Evolutionary conservation across 2,329 filamentous ascomycete species (phyloP).

Genomic region (Nigrospora oryzae): DNA sequence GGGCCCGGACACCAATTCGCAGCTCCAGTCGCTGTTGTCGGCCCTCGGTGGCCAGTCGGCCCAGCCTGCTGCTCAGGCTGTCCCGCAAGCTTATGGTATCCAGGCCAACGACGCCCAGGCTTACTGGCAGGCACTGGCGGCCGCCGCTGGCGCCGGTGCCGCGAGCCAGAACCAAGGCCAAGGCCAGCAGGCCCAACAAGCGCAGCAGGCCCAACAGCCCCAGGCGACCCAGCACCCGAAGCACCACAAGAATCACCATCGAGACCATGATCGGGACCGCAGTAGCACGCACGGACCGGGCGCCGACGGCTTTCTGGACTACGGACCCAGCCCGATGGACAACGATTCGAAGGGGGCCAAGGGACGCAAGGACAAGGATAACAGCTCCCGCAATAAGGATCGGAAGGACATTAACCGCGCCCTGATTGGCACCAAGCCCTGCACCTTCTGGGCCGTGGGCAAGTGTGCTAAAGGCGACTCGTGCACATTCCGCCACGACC

Average conservation of each 20-base stretch:
- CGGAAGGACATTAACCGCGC: constrained; percentile 42
- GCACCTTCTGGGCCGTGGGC: constrained; percentile 62
- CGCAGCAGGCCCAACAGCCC: constrained; percentile 13
- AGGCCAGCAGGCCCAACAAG: constrained; percentile 2
- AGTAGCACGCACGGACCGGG: no score
- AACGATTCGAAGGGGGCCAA: constrained; percentile 19
- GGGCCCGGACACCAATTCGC: constrained; percentile 12
- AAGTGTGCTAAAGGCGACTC: constrained; percentile 66
- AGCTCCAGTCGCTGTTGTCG: constrained; percentile 16
- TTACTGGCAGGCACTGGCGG: no score
- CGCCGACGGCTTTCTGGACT: constrained; percentile 4
- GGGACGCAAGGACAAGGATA: constrained; percentile 22
- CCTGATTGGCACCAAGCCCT: constrained; percentile 58
- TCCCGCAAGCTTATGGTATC: neutral
- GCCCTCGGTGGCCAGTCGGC: constrained; percentile 9
- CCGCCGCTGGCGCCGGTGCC: no score
- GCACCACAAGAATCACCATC: constrained; percentile 5
- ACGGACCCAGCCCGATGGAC: constrained; percentile 4
- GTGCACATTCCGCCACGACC: constrained; percentile 66
- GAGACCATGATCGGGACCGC: no score
- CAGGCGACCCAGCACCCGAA: neutral
- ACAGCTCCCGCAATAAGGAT: constrained; percentile 14
- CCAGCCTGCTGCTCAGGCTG: constrained; percentile 4
- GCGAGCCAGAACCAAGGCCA: no score
- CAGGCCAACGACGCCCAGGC: neutral